Conservation (phyloP, 2,329 filamentous ascomycete genomes). For the Acrodontium crateriforme region DNA sequence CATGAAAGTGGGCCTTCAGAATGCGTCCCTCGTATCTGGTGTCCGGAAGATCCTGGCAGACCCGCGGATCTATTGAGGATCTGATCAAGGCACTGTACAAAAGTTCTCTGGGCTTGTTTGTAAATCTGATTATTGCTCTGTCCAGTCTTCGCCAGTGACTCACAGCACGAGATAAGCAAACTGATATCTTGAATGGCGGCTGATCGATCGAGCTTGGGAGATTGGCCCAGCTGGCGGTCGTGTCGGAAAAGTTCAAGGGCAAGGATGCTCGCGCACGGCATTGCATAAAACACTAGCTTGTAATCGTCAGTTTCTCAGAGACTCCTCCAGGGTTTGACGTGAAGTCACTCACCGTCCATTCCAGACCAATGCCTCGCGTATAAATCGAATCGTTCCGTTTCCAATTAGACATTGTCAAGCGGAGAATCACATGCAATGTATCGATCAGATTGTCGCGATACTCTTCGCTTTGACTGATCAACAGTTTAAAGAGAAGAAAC, state of each 20-base stretch:
- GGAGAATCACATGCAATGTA: constrained; percentile 3
- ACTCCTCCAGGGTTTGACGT: not conserved
- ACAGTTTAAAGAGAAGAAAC: no score
- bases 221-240: constrained; percentile 2
- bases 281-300: constrained; percentile 4
- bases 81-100: constrained; percentile 3
- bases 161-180: constrained; percentile 5
- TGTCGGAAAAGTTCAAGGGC: constrained; percentile 5
- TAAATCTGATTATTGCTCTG: constrained; percentile 4
- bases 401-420: constrained; percentile 1
- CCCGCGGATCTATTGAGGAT: constrained; percentile 2
- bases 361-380: not conserved
- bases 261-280: constrained; percentile 6
- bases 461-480: no score
- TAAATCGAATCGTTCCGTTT: not conserved
- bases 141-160: constrained; percentile 3
- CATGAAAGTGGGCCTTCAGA: not conserved
- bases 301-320: not conserved
- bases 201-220: constrained; percentile 1
- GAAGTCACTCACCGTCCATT: constrained; percentile 3
- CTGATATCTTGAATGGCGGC: constrained; percentile 4
- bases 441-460: constrained; percentile 2
- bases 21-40: not conserved
- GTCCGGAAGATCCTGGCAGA: not conserved
- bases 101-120: constrained; percentile 5